Base-by-base conservation (phyloP, 352 stramenopile species). In the Phytophthora sojae region DNA sequence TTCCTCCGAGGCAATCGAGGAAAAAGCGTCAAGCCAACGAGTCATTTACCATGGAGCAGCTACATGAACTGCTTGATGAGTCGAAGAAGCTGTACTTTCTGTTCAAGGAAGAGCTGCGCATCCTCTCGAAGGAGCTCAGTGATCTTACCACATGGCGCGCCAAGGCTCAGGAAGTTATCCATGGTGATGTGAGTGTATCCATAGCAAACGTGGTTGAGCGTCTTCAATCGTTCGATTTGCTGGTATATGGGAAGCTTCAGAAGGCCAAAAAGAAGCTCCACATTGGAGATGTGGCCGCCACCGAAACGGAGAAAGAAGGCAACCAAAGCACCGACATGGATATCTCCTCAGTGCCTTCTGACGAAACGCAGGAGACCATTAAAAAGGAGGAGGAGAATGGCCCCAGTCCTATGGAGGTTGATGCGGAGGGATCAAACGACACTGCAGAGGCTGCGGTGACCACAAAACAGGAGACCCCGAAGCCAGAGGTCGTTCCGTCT, bases 51-150 rank as follows among this genome's bases (percentile, higher is more conserved):
- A 73, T 87, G 15, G 82, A 83, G 4, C 76, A 92, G 29, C 61
- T 97, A 6, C 69, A 80, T 6, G 67, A 69, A 15, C 69, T 97
- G 26, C 53, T 91, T 44, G 64, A 78, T 3, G 85, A 96, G 49
- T 90, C 87, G 2, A 83, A 73, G 15, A 49, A 45, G 8, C 54
- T 97, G 7, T 77, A 67, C 12, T 97, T 96, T 61, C 58, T 80
- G 17, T 97, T 97, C 74, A 81, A 82, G 9, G 85, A 95, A 15
- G 90, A 97, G 42, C 63, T 92, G 30, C 77, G 77, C n/a, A 91
- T 92, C 45, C 68, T 96, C 9, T 73, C 70, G 3, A 93, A 89
- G 61, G 90, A 97, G 61, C 61, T 96, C 14, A 83, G 86, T 32
- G 86, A 94, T 60, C 69, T 95, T 11, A 75, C 17, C 0, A 19